Base-by-base conservation (phyloP, 306 rosid species). In the Castanospermum australe region DNA sequence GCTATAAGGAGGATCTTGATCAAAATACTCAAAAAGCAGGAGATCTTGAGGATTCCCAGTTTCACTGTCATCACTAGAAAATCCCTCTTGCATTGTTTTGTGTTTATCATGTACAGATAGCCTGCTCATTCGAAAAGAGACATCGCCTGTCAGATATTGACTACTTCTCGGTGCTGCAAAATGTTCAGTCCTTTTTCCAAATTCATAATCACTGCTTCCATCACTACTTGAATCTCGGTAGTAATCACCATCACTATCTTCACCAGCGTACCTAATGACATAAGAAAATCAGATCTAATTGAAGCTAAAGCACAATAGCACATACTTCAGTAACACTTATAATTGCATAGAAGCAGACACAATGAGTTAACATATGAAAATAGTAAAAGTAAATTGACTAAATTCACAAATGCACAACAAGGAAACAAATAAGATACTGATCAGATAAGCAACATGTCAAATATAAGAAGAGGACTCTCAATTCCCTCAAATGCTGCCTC, bases 141-240 rank as follows among this genome's bases (percentile, higher is more conserved):
- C 69, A 0, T 85, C 86, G 66, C 82, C 79, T 10, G 67, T 75
- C 20, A 54, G 36, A 82, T 71, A 81, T 73, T 69, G 85, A 84
- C 50, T 59, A 84, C 20, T 33, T 60, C 69, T 55, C 64, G 84
- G 92, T 28, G 83, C 81, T 17, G 38, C 61, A 45, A 72, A 75
- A 61, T 15, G 50, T 71, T 85, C 84, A 8, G 44, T 59, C 35
- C 44, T 57, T 63, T 86, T 94, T 72, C 85, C 91, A 51, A 76
- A 57, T 79, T 94, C 98, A 55, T 77, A 81, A 71, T 90, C 98
- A 71, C 90, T 88, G 86, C 96, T 94, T 52, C 91, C 94, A 51
- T 90, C 97, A 14, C 97, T 94, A 76, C 98, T 90, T 42, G 94
- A 89, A 83, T 92, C 97, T 81, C 84, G 78, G 69, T 65, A 88